Evolutionary conservation across 257 asterid species (phyloP), one percentile per base, ranked within the genome.

Genomic region (Solanum raphanifolium): DNA sequence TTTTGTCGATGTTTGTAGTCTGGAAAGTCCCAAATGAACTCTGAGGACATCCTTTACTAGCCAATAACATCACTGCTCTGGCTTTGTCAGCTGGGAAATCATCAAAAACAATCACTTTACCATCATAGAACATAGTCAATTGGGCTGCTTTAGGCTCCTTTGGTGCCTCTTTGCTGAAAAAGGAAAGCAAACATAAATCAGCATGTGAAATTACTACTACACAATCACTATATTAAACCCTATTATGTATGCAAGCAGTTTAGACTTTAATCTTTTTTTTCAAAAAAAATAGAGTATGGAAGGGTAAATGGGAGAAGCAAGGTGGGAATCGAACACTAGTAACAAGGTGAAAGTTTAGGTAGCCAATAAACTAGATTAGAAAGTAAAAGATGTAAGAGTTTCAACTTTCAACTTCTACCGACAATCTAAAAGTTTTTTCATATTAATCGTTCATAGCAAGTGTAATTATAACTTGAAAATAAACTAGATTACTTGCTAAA

Each of bases 81-180:
- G 91, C 96, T 87, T 90, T 94, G 27, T 93, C 92, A 21, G 92
- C 89, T 5, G 98, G 90, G 84, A 87, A 93, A 84, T 92, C 95
- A 39, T 94, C 94, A 79, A 94, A 94, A 79, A 94, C 97, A 41
- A 94, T 82, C 32, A 95, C 94, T 88, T 86, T 87, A 39, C 95
- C 97, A 6, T 88, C 93, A 87, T 94, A 95, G 86, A 95, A 95
- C 34, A 95, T 94, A 13, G 98, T 95, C 95, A 95, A 72, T 29
- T 91, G 97, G 27, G 94, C 90, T 31, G 90, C 58, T 88, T 88
- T 90, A 13, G 92, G 71, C 55, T 89, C 94, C 73, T 48, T 78
- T 38, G 13, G 86, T 60, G 89, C 87, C 12, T 90, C 92, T 27
- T 91, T 89, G 83, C 95, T 94, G 94, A 75, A 85, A 88, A 46